Evolutionary conservation across 2,329 filamentous ascomycete genomes (phyloP).

Genomic region (Botryosphaeria agaves): DNA sequence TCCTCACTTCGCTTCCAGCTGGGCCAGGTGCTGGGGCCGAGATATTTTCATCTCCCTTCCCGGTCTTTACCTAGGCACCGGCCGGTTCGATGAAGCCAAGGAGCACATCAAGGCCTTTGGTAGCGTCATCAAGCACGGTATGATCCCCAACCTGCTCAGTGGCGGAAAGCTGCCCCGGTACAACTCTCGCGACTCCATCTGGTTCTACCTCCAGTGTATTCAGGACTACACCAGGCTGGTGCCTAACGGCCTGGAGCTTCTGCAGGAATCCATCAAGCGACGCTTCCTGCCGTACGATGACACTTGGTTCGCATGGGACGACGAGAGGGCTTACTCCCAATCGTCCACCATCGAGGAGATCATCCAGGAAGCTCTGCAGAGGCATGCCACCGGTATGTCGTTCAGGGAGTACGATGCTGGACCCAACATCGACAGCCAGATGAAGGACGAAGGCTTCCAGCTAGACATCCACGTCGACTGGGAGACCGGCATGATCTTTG

Average conservation of each 20-base stretch:
- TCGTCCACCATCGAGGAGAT: constrained; percentile 74
- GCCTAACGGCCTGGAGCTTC: constrained; percentile 54
- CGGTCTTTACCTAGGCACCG: constrained; percentile 80
- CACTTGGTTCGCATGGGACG: constrained; percentile 74
- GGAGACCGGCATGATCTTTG: constrained; percentile 79
- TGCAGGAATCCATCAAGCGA: constrained; percentile 62
- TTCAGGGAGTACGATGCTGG: constrained; percentile 94
- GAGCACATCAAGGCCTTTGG: constrained; percentile 93
- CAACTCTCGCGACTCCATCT: constrained; percentile 90
- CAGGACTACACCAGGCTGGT: constrained; percentile 80
- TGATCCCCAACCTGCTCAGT: constrained; percentile 89
- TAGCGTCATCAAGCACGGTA: constrained; percentile 91
- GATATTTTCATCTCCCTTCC: constrained; percentile 94
- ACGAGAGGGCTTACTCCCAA: constrained; percentile 69
- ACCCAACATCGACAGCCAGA: constrained; percentile 73
- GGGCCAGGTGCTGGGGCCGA: constrained; percentile 93
- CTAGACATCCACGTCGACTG: constrained; percentile 85
- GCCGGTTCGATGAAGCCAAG: constrained; percentile 71
- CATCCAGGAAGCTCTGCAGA: constrained; percentile 82
- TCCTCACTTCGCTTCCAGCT: constrained; percentile 84
- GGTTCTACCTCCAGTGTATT: constrained; percentile 94
- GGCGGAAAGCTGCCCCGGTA: constrained; percentile 77
- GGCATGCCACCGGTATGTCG: constrained; percentile 77
- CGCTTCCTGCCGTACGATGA: constrained; percentile 93
- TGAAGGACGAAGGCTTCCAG: constrained; percentile 83